Evolutionary conservation across 2,329 filamentous ascomycete genomes (phyloP), one percentile per base, ranked within the genome.

Genomic region (Cladophialophora bantiana): DNA sequence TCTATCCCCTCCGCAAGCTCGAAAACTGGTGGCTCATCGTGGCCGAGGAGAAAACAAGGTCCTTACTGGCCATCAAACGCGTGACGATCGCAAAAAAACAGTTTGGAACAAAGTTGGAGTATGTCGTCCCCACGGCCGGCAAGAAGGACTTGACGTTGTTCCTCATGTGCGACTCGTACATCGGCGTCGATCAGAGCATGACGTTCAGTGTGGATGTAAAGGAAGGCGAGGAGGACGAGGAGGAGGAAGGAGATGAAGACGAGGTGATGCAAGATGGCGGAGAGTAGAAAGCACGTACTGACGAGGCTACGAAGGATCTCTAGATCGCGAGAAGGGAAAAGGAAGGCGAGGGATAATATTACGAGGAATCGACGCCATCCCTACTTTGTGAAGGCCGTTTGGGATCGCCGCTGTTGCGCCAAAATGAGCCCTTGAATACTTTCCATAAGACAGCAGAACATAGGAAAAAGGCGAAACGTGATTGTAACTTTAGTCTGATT

Each of bases 1-100:
- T 98, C 84, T 99, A 95, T 77, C 94, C 95, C 0, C 84, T 79
- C 58, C 90, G 90, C 78, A 99, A 99, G 85, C 90, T 92, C 83
- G 95, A 99, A 84, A 97, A 95, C 77, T 99, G 94, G 94, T 99
- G 95, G 95, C 82, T 99, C 64, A 92, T 99, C 20, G 92, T 99
- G 38, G 94, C 94, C 35, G 94, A 98, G 73, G 93, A 97, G 81
- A 90, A 88, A 77, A 92, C 90, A 48, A 94, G 93, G 83, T 94
- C 86, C 70, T 83, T 99, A 69, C 83, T 98, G 65, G 94, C 92
- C 2, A 97, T 98, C 83, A 99, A 98, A 85, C 88, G 94, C 73
- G 90, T 99, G 67, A 96, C 94, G 1, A 90, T 99, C 70, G 90
- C 89, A 48, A 89, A 90, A 76, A 89, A 90, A 76, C 63, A 56